Percentiles rank a stretch among this genome's conserved stretches.
Conservation (phyloP, 805 yeast genomes). For the Lipomyces kockii region DNA sequence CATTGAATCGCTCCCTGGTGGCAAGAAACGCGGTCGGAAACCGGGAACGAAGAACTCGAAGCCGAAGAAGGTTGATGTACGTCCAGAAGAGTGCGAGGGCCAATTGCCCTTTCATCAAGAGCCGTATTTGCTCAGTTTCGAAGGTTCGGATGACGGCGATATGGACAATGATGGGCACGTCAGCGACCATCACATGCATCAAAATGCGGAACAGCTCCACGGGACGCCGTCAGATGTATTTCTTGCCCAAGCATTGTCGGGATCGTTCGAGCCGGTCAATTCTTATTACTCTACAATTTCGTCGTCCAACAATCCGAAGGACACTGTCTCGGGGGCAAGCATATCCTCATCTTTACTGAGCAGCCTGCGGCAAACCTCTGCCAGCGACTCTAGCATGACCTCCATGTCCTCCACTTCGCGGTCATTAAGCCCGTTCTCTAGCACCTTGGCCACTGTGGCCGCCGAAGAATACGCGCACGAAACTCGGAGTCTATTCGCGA, state of each 20-base stretch:
- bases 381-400: too few relatives aligned
- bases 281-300: background rate
- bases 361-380: background rate
- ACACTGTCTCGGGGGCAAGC: background rate
- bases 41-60: slow-evolving; percentile 18
- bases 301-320: background rate
- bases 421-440: background rate
- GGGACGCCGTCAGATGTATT: slow-evolving; percentile 3
- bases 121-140: background rate
- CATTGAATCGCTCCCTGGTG: slow-evolving; percentile 3
- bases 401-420: background rate
- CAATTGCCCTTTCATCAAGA: background rate
- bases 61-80: background rate
- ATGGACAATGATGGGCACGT: background rate
- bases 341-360: background rate
- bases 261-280: slow-evolving; percentile 1
- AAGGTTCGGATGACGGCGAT: background rate
- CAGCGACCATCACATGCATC: background rate
- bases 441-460: background rate
- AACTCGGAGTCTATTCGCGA: background rate
- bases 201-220: background rate
- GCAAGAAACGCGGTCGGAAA: slow-evolving; percentile 20
- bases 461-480: background rate
- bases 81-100: background rate
- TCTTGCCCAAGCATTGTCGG: background rate